Evolutionary conservation across 352 stramenopile species (phyloP).

Genomic region (Pythium aquatile): DNA sequence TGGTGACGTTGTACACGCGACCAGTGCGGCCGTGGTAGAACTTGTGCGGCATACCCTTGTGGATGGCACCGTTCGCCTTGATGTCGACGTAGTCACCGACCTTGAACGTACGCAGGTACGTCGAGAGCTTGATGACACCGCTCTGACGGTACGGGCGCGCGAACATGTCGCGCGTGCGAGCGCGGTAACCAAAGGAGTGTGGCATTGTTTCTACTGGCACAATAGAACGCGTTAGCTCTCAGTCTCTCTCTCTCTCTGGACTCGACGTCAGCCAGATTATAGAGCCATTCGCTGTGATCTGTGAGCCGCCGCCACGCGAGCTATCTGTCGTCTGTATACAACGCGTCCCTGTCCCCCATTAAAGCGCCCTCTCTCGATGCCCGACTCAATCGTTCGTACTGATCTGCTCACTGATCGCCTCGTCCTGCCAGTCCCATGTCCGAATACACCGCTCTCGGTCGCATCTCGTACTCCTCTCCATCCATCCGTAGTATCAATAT

Average conservation of each 20-base stretch:
- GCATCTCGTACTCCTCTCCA: neutral
- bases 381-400: neutral
- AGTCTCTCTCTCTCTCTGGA: no score
- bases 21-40: constrained; percentile 99
- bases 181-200: constrained; percentile 98
- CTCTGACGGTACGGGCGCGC: constrained; percentile 97
- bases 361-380: neutral
- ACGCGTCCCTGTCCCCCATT: neutral
- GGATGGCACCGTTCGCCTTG: constrained; percentile 98
- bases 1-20: constrained; percentile 99
- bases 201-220: constrained; percentile 88
- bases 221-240: constrained; percentile 7
- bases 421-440: neutral
- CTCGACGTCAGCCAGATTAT: no score
- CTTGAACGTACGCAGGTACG: constrained; percentile 98
- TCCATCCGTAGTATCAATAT: neutral
- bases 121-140: constrained; percentile 95
- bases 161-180: constrained; percentile 99
- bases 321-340: neutral
- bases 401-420: neutral
- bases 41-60: constrained; percentile 99
- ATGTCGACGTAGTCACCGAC: constrained; percentile 99
- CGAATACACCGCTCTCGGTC: neutral
- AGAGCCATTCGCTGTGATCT: neutral
- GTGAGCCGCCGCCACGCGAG: neutral